These are phyloP conservation scores for Lepiota brunneoincarnata DNA, from an alignment of 768 basidiomycete species.

Conservation along the genomic window DNA sequence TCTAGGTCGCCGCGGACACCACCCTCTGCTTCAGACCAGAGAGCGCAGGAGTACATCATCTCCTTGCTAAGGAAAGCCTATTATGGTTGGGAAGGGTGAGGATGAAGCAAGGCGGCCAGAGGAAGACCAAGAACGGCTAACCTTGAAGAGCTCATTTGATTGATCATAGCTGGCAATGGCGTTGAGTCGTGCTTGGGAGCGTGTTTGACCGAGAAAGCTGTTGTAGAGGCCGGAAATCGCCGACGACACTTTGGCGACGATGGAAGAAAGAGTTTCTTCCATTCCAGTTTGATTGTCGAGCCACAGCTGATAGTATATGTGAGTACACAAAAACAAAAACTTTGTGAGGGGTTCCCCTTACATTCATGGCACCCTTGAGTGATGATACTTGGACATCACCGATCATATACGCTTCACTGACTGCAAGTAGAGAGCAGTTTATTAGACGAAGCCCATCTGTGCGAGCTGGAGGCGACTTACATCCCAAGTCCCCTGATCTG, in stretches of 20 bases:
- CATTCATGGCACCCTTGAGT: slow-evolving; percentile 62
- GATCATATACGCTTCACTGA: slow-evolving; percentile 76
- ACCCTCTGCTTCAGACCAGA: slow-evolving; percentile 79
- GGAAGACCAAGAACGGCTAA: slow-evolving; percentile 19
- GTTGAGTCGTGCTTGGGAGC: slow-evolving; percentile 71
- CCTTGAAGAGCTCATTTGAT: slow-evolving; percentile 86
- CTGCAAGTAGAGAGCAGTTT: slow-evolving; percentile 30
- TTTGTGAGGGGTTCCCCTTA: slow-evolving; percentile 31
- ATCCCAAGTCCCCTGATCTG: slow-evolving; percentile 62
- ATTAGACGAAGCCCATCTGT: slow-evolving; percentile 1
- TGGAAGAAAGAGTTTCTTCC: slow-evolving; percentile 55
- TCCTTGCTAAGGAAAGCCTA: slow-evolving; percentile 80
- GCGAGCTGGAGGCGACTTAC: slow-evolving; percentile 35
- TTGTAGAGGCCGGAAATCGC: slow-evolving; percentile 64
- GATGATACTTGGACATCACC: slow-evolving; percentile 62
- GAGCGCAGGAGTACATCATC: slow-evolving; percentile 94
- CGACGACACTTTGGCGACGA: slow-evolving; percentile 53
- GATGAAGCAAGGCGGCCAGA: slow-evolving; percentile 4
- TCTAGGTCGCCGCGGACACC: slow-evolving; percentile 74
- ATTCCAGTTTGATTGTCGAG: slow-evolving; percentile 63
- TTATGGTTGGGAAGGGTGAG: slow-evolving; percentile 13
- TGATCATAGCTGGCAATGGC: slow-evolving; percentile 89
- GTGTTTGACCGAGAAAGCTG: slow-evolving; percentile 72
- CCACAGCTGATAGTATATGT: slow-evolving; percentile 48
- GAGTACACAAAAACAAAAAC: slow-evolving; percentile 5